These are phyloP conservation scores for Cercophora sp. DNA, from an alignment of 495 filamentous ascomycete genomes.

Conservation along the genomic window DNA sequence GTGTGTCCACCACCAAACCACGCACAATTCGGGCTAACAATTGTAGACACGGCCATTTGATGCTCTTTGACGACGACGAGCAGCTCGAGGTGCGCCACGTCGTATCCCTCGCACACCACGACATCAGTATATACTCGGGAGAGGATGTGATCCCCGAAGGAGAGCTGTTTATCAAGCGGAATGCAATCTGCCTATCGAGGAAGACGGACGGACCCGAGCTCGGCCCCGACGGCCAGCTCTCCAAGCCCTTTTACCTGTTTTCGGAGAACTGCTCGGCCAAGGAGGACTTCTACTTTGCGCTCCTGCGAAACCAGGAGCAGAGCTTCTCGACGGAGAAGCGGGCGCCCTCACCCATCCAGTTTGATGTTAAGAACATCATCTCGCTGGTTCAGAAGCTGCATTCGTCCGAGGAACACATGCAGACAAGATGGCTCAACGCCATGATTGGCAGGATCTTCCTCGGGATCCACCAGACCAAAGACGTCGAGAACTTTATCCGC, in stretches of 20 bases:
- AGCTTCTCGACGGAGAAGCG: conserved; percentile 50
- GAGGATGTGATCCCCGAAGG: conserved; percentile 79
- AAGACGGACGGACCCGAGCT: conserved; percentile 58
- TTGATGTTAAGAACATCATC: conserved; percentile 80
- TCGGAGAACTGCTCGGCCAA: conserved; percentile 92
- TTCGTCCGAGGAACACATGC: conserved; percentile 84
- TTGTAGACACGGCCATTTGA: conserved; percentile 82
- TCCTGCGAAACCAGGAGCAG: conserved; percentile 79
- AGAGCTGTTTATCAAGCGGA: conserved; percentile 92
- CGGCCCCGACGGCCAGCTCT: conserved; percentile 47
- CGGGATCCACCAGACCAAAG: conserved; percentile 75
- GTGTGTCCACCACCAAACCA: conserved; percentile 38
- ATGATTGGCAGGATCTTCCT: conserved; percentile 84
- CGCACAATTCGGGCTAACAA: conserved; percentile 13
- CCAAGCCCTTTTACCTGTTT: conserved; percentile 88
- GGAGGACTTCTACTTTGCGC: conserved; percentile 95
- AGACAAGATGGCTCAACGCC: conserved; percentile 93
- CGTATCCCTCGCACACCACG: conserved; percentile 83
- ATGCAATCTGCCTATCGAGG: conserved; percentile 80
- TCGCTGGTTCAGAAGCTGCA: conserved; percentile 83
- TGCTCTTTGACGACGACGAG: conserved; percentile 88
- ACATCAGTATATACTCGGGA: conserved; percentile 80
- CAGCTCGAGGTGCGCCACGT: conserved; percentile 94
- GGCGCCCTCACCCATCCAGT: conserved; percentile 70
- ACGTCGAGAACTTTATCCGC: conserved; percentile 72